Evolutionary conservation across 2,329 filamentous ascomycete species (phyloP), one percentile per base, ranked within the genome.

Genomic region (Fusarium abutilonis): DNA sequence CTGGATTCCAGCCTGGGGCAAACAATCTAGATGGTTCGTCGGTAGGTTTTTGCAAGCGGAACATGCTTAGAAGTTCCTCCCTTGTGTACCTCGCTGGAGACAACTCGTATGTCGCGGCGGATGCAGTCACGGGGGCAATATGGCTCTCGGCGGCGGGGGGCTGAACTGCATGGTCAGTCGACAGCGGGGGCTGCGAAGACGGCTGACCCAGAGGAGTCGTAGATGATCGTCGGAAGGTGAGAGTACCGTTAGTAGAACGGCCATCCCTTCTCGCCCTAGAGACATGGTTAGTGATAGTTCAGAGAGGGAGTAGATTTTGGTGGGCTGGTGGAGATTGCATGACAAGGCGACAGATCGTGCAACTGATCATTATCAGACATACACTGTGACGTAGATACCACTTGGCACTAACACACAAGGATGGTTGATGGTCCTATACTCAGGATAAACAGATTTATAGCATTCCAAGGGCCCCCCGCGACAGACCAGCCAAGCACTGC

Each of bases 51-150:
- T 78, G 76, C 56, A 68, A 64, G 67, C 84, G 86, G 76, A 86
- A 94, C 65, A 97, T 84, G 52, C 88, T 85, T 55, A 97, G 80
- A 61, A 97, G 80, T 64, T 96, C 86, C 3, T 93, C 91, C 75
- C 89, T 91, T 63, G 86, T 87, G 76, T 96, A 96, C 68, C 90
- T 87, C 57, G 81, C 77, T 38, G 86, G 76, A 67, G 78, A 75
- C 26, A 70, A 42, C 39, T 78, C 76, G 55, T 74, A 70, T 35
- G 59, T 68, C 31, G 68, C 56, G 40, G 68, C 67, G 41, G 70
- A 52, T 41, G 41, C 42, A 34, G 59, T 48, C 15, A 41, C 48
- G 51, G 35, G 72, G 60, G 75, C 72, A 64, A 71, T 67, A 60
- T 75, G 69, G 69, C 77, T 66, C 60, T 82, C 73, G 54, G 65